Conservation (phyloP, 2,329 filamentous ascomycete species). For the Acrocalymma vagum region DNA sequence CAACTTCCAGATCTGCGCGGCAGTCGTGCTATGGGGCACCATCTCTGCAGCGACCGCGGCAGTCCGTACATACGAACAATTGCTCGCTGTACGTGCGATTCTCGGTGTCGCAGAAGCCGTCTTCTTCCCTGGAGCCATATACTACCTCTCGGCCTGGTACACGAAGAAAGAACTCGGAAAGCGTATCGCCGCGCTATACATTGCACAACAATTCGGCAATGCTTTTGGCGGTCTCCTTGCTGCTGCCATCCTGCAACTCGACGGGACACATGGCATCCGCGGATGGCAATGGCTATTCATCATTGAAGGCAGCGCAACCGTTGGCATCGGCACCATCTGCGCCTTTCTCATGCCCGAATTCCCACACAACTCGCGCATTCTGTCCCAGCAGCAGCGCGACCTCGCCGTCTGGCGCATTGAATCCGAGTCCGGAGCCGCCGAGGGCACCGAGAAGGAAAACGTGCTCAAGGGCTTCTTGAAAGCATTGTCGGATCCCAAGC, state of each 20-base stretch:
- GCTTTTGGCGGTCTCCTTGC: conserved; percentile 52
- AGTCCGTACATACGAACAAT: conserved; percentile 22
- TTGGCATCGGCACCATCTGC: conserved; percentile 25
- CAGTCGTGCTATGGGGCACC: conserved; percentile 26
- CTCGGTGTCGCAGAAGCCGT: conserved; percentile 34
- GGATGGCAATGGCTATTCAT: conserved; percentile 39
- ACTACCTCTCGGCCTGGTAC: conserved; percentile 71
- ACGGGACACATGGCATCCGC: conserved; percentile 29
- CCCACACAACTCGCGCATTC: conserved; percentile 23
- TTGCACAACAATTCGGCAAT: conserved; percentile 46
- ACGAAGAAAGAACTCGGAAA: conserved; percentile 58
- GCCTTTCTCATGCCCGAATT: conserved; percentile 29
- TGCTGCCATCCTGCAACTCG: conserved; percentile 41
- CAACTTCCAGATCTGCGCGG: conserved; percentile 25
- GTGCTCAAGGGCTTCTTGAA: conserved; percentile 62
- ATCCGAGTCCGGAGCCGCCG: conserved; percentile 24
- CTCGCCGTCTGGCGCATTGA: conserved; percentile 29
- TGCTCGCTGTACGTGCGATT: conserved; percentile 29
- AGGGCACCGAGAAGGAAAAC: conserved; percentile 46
- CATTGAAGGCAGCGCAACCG: conserved; percentile 25
- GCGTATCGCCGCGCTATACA: conserved; percentile 43
- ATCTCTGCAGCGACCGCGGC: conserved; percentile 27
- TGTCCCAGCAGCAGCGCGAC: conserved; percentile 19
- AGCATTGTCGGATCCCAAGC: conserved; percentile 66
- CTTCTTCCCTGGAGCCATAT: conserved; percentile 68